Evolutionary conservation across 495 filamentous ascomycete genomes (phyloP).

Genomic region (Alectoria sarmentosa): DNA sequence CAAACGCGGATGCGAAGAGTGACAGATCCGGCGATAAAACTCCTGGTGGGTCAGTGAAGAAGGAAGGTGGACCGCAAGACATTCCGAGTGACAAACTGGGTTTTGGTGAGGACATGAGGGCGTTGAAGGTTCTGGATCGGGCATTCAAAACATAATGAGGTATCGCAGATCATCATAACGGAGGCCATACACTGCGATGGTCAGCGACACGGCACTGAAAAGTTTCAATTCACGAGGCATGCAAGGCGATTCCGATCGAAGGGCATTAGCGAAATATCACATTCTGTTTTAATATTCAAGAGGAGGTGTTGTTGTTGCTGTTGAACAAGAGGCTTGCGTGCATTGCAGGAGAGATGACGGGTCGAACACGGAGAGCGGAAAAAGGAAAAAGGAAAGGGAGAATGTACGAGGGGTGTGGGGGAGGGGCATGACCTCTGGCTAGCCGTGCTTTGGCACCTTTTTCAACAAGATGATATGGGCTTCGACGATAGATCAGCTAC

Average conservation of each 20-base stretch:
- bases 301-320: not conserved
- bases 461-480: not conserved
- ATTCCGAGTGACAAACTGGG: slow-evolving; percentile 23
- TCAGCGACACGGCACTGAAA: not conserved
- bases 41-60: slow-evolving; percentile 17
- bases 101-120: slow-evolving; percentile 55
- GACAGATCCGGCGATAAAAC: slow-evolving; percentile 18
- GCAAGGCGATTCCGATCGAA: not conserved
- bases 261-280: not conserved
- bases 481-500: not conserved
- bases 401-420: not conserved
- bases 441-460: not conserved
- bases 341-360: slow-evolving; percentile 11
- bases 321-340: slow-evolving; percentile 3
- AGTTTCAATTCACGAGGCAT: not conserved
- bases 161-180: not conserved
- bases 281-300: not conserved
- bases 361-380: not conserved
- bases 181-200: not conserved
- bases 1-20: slow-evolving; percentile 18
- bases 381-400: not conserved
- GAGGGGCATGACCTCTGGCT: not conserved
- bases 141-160: slow-evolving; percentile 20
- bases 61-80: slow-evolving; percentile 19
- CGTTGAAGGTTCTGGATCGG: slow-evolving; percentile 56